These are phyloP conservation scores for Starmerella bombi DNA, from an alignment of 805 yeast genomes.

Conservation along the genomic window DNA sequence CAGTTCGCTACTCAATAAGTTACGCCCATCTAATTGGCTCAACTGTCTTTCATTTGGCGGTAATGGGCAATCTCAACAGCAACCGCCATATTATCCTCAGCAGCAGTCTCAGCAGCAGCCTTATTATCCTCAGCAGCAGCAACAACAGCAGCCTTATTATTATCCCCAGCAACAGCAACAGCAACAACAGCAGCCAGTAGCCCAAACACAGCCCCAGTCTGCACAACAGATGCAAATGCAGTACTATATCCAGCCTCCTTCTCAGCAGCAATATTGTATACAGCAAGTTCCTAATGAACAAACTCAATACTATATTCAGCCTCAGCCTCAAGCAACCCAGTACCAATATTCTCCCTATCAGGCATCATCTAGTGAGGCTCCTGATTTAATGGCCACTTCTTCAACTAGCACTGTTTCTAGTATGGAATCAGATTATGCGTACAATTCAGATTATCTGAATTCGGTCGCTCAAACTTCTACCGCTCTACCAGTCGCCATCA, in stretches of 20 bases:
- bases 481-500: too few species aligned
- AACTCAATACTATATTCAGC: background rate
- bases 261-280: background rate
- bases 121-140: background rate
- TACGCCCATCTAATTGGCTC: background rate
- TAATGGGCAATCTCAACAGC: background rate
- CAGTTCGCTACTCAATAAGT: background rate
- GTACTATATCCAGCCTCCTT: background rate
- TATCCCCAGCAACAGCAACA: constrained; percentile 3
- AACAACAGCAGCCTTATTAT: constrained; percentile 2
- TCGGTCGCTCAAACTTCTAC: too few species aligned
- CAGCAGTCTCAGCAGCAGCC: constrained; percentile 2
- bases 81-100: constrained; percentile 2
- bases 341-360: background rate
- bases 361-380: too few species aligned
- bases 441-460: too few species aligned
- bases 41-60: background rate
- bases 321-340: background rate
- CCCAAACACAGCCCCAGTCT: background rate
- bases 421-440: too few species aligned
- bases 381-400: too few species aligned
- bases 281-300: background rate
- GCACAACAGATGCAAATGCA: background rate
- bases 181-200: constrained; percentile 2
- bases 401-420: too few species aligned